phyloP scores from a whole-genome alignment of 768 basidiomycete genomes.

The Psilocybe azurescens region DNA sequence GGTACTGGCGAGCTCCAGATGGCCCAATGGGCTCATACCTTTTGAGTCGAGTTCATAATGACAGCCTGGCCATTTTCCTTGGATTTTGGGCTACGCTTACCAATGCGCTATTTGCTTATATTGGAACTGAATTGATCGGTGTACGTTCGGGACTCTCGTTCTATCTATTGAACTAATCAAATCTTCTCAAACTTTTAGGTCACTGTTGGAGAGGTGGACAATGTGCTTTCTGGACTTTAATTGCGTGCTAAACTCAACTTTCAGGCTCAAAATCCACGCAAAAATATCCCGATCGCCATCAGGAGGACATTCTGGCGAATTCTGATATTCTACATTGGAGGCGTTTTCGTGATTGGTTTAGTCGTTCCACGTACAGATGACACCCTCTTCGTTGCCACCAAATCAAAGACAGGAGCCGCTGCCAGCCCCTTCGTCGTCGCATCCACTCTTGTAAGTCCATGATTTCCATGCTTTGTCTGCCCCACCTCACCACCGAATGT shows the following conservation, averaged over 20 bases:
- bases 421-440: conserved; percentile 72
- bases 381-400: conserved; percentile 49
- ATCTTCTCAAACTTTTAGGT: conserved; percentile 28
- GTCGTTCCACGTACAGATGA: conserved; percentile 67
- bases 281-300: conserved; percentile 77
- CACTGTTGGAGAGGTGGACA: conserved; percentile 50
- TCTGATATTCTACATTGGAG: conserved; percentile 66
- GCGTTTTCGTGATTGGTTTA: conserved; percentile 75
- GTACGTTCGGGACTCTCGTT: conserved; percentile 39
- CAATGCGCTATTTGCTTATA: conserved; percentile 75
- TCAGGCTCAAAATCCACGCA: conserved; percentile 72
- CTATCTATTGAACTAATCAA: neutral
- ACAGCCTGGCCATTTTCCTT: conserved; percentile 58
- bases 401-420: conserved; percentile 55
- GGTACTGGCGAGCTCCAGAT: conserved; percentile 52
- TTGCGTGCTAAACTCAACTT: conserved; percentile 5
- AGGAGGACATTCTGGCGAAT: conserved; percentile 65
- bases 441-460: conserved; percentile 36
- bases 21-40: conserved; percentile 66
- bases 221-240: neutral
- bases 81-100: conserved; percentile 77
- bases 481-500: neutral
- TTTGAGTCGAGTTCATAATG: conserved; percentile 50
- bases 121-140: conserved; percentile 81
- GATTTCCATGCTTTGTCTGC: neutral